Percentiles rank a stretch among this genome's conserved stretches.
These are phyloP conservation scores for Glycyrrhiza uralensis DNA, from an alignment of 306 rosid genomes.

Conservation along the genomic window DNA sequence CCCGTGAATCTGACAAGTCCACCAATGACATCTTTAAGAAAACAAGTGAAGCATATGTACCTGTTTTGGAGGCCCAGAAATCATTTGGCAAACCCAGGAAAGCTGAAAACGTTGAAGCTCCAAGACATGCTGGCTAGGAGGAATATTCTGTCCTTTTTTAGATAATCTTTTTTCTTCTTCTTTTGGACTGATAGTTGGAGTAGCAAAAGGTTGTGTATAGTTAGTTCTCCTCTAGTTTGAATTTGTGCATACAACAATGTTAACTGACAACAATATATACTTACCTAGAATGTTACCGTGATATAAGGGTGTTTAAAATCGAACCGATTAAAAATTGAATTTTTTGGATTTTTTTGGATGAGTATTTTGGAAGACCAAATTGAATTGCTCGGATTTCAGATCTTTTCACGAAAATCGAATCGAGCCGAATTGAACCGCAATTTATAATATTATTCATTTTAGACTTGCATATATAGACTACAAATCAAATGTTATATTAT, in stretches of 20 bases:
- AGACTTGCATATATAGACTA: no score
- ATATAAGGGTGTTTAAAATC: no score
- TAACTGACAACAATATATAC: background rate
- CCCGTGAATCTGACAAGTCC: conserved; percentile 53
- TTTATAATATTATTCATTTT: no score
- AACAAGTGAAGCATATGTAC: conserved; percentile 60
- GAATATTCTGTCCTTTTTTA: background rate
- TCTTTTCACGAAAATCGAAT: no score
- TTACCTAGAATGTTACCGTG: background rate
- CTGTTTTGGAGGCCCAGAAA: conserved; percentile 58
- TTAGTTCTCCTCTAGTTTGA: background rate
- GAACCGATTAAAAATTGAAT: no score
- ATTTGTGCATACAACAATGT: conserved; percentile 7
- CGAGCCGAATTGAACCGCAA: no score
- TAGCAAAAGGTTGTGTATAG: conserved; percentile 8
- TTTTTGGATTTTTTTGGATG: no score
- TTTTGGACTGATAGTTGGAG: background rate
- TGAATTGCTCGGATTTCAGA: no score
- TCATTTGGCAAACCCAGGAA: conserved; percentile 56
- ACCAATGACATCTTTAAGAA: conserved; percentile 44
- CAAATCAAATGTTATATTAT: no score
- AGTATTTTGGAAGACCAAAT: no score
- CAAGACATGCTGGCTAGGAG: conserved; percentile 37
- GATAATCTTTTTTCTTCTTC: background rate
- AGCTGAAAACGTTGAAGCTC: conserved; percentile 45